Base-by-base conservation (phyloP, 202 grass and related monocot species). In the Setaria viridis region DNA sequence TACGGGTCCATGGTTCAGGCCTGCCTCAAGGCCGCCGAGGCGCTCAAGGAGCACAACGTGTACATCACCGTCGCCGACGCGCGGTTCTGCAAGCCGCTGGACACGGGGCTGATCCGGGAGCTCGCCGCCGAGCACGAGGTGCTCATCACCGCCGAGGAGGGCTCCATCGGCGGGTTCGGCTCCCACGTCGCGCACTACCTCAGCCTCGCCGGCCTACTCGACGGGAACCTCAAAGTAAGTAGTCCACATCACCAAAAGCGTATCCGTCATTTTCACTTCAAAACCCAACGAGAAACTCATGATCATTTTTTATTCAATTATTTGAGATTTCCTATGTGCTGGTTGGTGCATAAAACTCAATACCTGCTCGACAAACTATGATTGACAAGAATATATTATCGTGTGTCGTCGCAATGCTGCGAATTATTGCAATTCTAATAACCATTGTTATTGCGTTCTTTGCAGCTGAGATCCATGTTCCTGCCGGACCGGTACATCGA, bases 401-500 rank as follows among this genome's bases (percentile, higher is more conserved):
- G 43, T 46, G 43, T 46, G 16, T n/a, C 1, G 9, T 3, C 17
- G 53, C 15, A 12, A 55, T 25, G 25, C 25, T 55, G 75, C 19
- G 17, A 54, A 17, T 58, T 70, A 2, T 55, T 56, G 19, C 11
- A 21, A 15, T 9, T 2, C 45, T 75, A 62, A 62, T 13, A 12
- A 39, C 5, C 6, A 42, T 67, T 67, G 5, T 30, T 55, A 29
- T 11, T 35, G 6, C 37, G 13, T 46, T 43, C 19, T 6, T 73
- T 91, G 89, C 96, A 99, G 96, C 73, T 95, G 90, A 88, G 96
- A 65, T 99, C 96, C 45, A 91, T 99, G 85, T 94, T 99, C 84
- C 59, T 99, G 34, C 96, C 96, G 0, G 91, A 99, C 81, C 47
- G 90, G 5, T 99, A 99, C 86, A 94, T 99, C 48, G 93, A 95